These are phyloP conservation scores for Hypoxylon crocopeplum DNA, from an alignment of 495 filamentous ascomycete genomes.

Conservation along the genomic window DNA sequence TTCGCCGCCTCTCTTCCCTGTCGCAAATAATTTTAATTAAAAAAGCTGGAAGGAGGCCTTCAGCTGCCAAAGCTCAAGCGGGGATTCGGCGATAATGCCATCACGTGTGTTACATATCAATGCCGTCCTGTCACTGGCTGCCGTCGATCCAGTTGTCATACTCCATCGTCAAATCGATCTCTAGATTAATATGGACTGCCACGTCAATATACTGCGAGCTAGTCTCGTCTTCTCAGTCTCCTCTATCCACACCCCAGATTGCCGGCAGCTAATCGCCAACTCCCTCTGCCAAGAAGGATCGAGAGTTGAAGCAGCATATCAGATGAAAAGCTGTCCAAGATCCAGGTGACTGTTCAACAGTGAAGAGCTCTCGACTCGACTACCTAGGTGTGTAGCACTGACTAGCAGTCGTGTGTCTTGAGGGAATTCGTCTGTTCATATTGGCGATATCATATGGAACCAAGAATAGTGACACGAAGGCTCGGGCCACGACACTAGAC, in stretches of 20 bases:
- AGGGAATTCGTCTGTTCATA: slow-evolving; percentile 25
- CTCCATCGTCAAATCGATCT: slow-evolving; percentile 34
- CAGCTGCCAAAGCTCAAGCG: slow-evolving; percentile 18
- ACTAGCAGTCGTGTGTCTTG: slow-evolving; percentile 18
- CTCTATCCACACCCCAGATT: not conserved
- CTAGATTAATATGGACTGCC: slow-evolving; percentile 34
- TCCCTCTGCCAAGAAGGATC: not conserved
- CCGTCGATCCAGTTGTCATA: slow-evolving; percentile 18
- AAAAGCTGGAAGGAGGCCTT: slow-evolving; percentile 12
- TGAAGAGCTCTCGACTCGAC: slow-evolving; percentile 9
- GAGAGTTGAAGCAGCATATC: slow-evolving; percentile 3
- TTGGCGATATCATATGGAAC: slow-evolving; percentile 9
- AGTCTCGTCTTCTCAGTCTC: slow-evolving; percentile 16
- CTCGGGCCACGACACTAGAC: slow-evolving; percentile 3
- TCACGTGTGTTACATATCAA: slow-evolving; percentile 27
- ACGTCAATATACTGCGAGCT: slow-evolving; percentile 33
- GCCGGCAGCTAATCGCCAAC: not conserved
- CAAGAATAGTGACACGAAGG: slow-evolving; percentile 18
- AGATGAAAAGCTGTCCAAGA: no score
- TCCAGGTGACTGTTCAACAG: slow-evolving; percentile 10
- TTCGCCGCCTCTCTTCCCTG: slow-evolving; percentile 25
- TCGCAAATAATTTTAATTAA: slow-evolving; percentile 30
- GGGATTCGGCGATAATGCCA: slow-evolving; percentile 30
- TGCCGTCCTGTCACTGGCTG: slow-evolving; percentile 18
- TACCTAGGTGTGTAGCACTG: slow-evolving; percentile 19